phyloP scores from a whole-genome alignment of 306 rosid species.

The Gastrolobium villosum region DNA sequence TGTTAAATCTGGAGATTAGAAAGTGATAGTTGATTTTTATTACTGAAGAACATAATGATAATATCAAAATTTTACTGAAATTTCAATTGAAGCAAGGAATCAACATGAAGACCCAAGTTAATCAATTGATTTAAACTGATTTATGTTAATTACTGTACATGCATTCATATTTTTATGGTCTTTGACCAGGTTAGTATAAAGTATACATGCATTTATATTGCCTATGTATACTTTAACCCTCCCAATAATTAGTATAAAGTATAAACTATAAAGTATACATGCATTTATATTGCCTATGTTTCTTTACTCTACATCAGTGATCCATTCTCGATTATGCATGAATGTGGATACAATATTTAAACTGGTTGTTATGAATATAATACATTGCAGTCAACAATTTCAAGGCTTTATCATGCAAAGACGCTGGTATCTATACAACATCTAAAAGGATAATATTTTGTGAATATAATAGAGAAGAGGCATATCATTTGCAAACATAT shows the following conservation, averaged over 20 bases:
- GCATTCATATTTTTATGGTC: constrained; percentile 4
- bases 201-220: background rate
- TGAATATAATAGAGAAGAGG: constrained; percentile 3
- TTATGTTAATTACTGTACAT: background rate
- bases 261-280: background rate
- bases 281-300: background rate
- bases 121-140: constrained; percentile 17
- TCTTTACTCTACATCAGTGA: background rate
- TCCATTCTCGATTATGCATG: constrained; percentile 4
- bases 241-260: background rate
- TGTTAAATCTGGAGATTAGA: background rate
- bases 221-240: background rate
- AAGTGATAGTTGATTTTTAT: background rate
- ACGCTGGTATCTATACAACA: background rate
- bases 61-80: background rate
- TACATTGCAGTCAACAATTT: background rate
- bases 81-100: constrained; percentile 5
- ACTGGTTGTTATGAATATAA: background rate
- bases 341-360: background rate
- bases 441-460: constrained; percentile 10
- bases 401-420: background rate
- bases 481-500: background rate
- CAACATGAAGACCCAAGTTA: background rate
- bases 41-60: constrained; percentile 41
- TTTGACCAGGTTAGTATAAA: background rate